Evolutionary conservation across 306 rosid genomes (phyloP), one percentile per base, ranked within the genome.

Genomic region (Lathyrus aphaca): DNA sequence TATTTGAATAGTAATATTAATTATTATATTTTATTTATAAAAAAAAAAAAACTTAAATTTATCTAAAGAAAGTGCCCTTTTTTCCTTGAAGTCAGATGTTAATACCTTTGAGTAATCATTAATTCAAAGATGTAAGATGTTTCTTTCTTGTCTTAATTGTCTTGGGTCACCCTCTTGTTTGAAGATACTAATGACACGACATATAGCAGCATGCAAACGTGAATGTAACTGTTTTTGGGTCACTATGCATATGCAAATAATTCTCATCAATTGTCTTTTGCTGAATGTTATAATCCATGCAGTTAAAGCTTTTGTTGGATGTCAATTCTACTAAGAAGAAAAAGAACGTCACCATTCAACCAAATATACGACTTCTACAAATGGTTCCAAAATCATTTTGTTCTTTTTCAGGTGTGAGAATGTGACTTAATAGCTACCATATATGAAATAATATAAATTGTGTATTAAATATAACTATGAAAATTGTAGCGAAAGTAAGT

Each of bases 371-470:
- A 74, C 74, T 67, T 27, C 25, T 51, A 13, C 29, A 60, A 66
- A 74, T 57, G 5, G 1, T 63, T 42, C 70, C 49, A 19, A 77
- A 74, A 27, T 10, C 5, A 11, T 68, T 80, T 76, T 74, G 57
- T 59, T 40, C 38, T 1, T 56, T 61, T 25, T 21, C 57, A 12
- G 54, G 57, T 37, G 53, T 60, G 38, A 15, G 86, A 84, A 25
- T 71, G 72, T 60, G 84, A 81, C 84, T 49, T 46, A 14, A 38
- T 54, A 76, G 48, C 81, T 72, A 72, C 76, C 69, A 61, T 65
- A 40, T 64, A 39, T 61, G 9, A 43, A 49, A 35, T 21, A 49
- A 35, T 21, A 15, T 44, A 10, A 15, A 42, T 27, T 42, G 30
- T 59, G 45, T 30, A 67, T 60, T 46, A 66, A 51, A 64, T 56